Percentiles rank a stretch among this genome's conserved stretches.
Evolutionary conservation across 768 basidiomycete genomes (phyloP).

Genomic region (Hygrophoropsis aurantiaca): DNA sequence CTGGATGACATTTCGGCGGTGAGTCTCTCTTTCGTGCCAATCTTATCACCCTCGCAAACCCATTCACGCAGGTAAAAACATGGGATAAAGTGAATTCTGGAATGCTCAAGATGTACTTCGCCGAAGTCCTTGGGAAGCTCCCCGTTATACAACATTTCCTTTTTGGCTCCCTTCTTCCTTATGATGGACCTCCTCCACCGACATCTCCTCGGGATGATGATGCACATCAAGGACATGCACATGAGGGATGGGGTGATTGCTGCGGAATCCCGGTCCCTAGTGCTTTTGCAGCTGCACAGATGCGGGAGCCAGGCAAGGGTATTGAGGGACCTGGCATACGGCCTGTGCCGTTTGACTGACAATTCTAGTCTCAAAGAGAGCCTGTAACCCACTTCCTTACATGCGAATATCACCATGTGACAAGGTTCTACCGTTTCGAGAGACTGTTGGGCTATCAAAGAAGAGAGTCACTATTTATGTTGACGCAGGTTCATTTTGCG

Average conservation of each 20-base stretch:
- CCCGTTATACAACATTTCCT: conserved; percentile 96
- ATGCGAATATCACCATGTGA: no score
- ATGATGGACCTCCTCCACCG: conserved; percentile 57
- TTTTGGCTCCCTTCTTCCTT: conserved; percentile 79
- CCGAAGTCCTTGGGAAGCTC: conserved; percentile 92
- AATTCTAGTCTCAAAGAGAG: conserved; percentile 4
- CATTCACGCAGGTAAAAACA: conserved; percentile 59
- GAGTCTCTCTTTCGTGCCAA: conserved; percentile 11
- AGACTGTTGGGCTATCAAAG: no score
- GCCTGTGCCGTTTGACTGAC: conserved; percentile 80
- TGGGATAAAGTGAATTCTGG: conserved; percentile 97
- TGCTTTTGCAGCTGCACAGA: conserved; percentile 72
- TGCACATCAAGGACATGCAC: conserved; percentile 22
- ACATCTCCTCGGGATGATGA: conserved; percentile 18
- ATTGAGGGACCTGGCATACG: conserved; percentile 64
- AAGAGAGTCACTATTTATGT: no score
- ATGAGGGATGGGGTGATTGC: conserved; percentile 83
- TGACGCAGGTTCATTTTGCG: no score
- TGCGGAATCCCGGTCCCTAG: conserved; percentile 89
- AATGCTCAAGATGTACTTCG: conserved; percentile 97
- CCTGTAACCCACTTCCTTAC: no score
- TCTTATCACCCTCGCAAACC: not conserved
- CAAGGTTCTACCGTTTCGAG: no score
- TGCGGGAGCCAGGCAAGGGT: conserved; percentile 33
- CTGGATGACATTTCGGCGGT: conserved; percentile 94